Conservation (phyloP, 495 filamentous ascomycete species). For the Annulohypoxylon moriforme region DNA sequence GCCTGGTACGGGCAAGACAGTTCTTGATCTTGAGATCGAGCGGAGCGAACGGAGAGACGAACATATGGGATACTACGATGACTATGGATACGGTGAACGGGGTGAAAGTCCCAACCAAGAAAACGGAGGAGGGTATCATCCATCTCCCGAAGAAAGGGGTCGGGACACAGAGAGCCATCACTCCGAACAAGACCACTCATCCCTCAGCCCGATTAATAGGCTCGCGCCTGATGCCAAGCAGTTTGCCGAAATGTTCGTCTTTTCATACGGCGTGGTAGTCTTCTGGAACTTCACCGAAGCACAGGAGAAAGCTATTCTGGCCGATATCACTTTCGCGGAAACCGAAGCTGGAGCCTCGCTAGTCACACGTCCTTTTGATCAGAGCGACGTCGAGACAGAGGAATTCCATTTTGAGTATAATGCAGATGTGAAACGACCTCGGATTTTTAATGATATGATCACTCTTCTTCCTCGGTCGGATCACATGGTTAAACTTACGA, state of each 20-base stretch:
- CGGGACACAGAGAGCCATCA: slow-evolving; percentile 36
- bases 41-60: slow-evolving; percentile 89
- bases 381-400: slow-evolving; percentile 95
- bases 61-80: slow-evolving; percentile 80
- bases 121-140: slow-evolving; percentile 32
- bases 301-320: slow-evolving; percentile 96
- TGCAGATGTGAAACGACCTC: slow-evolving; percentile 80
- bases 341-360: slow-evolving; percentile 67
- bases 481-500: slow-evolving; percentile 98
- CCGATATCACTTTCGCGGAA: slow-evolving; percentile 92
- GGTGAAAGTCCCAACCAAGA: slow-evolving; percentile 30
- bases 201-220: slow-evolving; percentile 58
- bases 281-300: slow-evolving; percentile 98
- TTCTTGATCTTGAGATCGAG: slow-evolving; percentile 97
- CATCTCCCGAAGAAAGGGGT: slow-evolving; percentile 17
- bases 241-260: slow-evolving; percentile 98
- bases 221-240: slow-evolving; percentile 72
- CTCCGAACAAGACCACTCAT: slow-evolving; percentile 44
- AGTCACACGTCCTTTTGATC: slow-evolving; percentile 75
- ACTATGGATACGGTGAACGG: slow-evolving; percentile 50
- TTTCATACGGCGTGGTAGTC: slow-evolving; percentile 96
- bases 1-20: slow-evolving; percentile 85
- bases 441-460: slow-evolving; percentile 99
- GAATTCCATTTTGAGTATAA: slow-evolving; percentile 99
- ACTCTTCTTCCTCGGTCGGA: slow-evolving; percentile 87